These are phyloP conservation scores for Theobroma cacao DNA, from an alignment of 345 rosid species.

Conservation along the genomic window DNA sequence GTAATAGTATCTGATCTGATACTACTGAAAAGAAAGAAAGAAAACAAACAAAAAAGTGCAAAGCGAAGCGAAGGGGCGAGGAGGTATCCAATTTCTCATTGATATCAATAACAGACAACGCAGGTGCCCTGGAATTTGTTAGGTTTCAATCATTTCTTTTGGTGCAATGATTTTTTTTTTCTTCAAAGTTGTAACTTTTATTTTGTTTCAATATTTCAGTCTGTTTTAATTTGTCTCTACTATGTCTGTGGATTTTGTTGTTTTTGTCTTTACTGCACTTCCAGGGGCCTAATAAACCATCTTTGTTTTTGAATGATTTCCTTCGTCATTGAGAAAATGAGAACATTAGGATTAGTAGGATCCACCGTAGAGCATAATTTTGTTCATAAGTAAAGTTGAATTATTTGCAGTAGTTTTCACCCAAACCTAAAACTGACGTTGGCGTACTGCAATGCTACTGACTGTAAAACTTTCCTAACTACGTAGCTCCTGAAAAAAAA, in stretches of 20 bases:
- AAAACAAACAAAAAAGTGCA: no score
- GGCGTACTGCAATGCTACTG: not conserved
- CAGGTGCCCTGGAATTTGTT: not conserved
- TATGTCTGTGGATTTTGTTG: not conserved
- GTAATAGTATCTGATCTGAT: no score
- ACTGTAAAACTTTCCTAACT: not conserved
- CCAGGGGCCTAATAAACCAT: not conserved
- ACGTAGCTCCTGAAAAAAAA: conserved; percentile 13
- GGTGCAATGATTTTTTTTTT: not conserved
- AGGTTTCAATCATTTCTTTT: not conserved
- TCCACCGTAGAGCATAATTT: no score
- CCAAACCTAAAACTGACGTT: not conserved
- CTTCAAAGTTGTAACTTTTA: not conserved
- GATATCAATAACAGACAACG: not conserved
- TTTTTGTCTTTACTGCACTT: conserved; percentile 1
- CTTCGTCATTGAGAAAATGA: not conserved
- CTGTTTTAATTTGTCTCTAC: not conserved
- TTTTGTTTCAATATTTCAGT: not conserved
- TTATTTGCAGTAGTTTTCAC: conserved; percentile 10
- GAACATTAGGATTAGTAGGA: not conserved
- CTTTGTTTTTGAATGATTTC: not conserved
- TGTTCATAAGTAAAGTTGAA: not conserved
- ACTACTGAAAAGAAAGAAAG: no score
- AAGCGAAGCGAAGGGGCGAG: no score
- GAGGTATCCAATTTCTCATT: not conserved